Conservation (phyloP, 1,284 basidiomycete species). For the Tremellales sp. region DNA sequence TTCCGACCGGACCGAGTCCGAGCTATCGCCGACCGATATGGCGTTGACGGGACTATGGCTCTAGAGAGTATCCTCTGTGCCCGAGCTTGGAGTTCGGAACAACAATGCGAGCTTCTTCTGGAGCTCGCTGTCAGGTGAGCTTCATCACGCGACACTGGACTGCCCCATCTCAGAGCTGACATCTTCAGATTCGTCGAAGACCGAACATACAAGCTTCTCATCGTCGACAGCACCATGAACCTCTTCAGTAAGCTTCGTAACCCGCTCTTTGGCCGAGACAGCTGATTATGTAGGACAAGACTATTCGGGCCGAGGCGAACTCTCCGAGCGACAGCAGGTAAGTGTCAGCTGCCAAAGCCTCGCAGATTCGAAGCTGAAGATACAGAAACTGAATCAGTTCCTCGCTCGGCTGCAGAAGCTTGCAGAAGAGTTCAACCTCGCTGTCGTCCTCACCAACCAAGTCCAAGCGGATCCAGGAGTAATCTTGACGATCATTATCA, state of each 20-base stretch:
- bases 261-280: not conserved
- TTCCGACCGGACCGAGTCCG: slow-evolving; percentile 88
- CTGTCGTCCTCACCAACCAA: slow-evolving; percentile 84
- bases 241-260: slow-evolving; percentile 62
- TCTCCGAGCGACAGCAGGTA: slow-evolving; percentile 81
- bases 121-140: slow-evolving; percentile 44
- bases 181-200: slow-evolving; percentile 50
- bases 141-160: not conserved
- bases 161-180: not conserved
- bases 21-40: slow-evolving; percentile 84
- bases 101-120: slow-evolving; percentile 44
- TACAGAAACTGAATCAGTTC: slow-evolving; percentile 63
- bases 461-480: slow-evolving; percentile 81
- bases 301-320: slow-evolving; percentile 83
- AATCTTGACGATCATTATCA: slow-evolving; percentile 3
- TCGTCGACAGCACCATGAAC: slow-evolving; percentile 87
- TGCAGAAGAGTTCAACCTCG: slow-evolving; percentile 81
- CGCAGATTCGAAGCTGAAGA: not conserved
- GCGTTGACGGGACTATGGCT: slow-evolving; percentile 79
- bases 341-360: too few species aligned
- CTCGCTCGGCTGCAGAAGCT: slow-evolving; percentile 82
- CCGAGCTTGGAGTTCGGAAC: slow-evolving; percentile 45
- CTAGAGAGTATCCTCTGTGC: slow-evolving; percentile 56
- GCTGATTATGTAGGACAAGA: slow-evolving; percentile 57
- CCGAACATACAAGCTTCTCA: slow-evolving; percentile 46